phyloP scores from a whole-genome alignment of 192 early-diverging fungal species.

The Linnemannia elongata region DNA sequence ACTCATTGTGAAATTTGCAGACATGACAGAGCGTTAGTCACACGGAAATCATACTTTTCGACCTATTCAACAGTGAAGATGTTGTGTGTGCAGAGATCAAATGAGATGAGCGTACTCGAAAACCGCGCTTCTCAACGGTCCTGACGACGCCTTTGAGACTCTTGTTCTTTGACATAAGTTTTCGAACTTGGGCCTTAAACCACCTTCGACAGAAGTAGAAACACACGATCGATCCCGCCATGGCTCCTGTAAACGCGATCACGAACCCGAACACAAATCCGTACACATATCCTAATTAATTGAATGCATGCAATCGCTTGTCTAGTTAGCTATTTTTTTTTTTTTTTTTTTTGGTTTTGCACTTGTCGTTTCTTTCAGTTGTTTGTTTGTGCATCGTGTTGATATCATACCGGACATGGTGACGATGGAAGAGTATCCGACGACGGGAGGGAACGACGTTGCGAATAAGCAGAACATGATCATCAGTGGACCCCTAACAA shows the following conservation, averaged over 20 bases:
- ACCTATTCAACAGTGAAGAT: background rate
- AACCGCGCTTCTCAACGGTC: constrained; percentile 73
- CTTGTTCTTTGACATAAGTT: constrained; percentile 60
- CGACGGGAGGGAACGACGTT: constrained; percentile 76
- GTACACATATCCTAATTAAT: constrained; percentile 69
- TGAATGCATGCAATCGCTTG: background rate
- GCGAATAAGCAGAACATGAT: constrained; percentile 67
- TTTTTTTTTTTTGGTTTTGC: background rate
- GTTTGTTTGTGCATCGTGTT: no score
- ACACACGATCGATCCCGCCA: constrained; percentile 66
- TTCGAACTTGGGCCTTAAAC: constrained; percentile 59
- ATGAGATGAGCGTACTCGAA: constrained; percentile 61
- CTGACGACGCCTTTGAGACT: constrained; percentile 64
- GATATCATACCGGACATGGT: constrained; percentile 64
- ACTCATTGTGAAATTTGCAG: background rate
- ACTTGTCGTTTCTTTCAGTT: no score
- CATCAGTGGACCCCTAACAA: constrained; percentile 59
- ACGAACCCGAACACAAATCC: constrained; percentile 71
- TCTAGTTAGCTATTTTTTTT: background rate
- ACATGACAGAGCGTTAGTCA: background rate
- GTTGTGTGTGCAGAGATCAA: background rate
- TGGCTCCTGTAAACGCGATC: constrained; percentile 70
- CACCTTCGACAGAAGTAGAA: constrained; percentile 66
- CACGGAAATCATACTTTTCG: background rate
- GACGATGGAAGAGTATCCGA: constrained; percentile 76